Evolutionary conservation across 148 eudicot genomes (phyloP).

Genomic region (Drosera capensis): DNA sequence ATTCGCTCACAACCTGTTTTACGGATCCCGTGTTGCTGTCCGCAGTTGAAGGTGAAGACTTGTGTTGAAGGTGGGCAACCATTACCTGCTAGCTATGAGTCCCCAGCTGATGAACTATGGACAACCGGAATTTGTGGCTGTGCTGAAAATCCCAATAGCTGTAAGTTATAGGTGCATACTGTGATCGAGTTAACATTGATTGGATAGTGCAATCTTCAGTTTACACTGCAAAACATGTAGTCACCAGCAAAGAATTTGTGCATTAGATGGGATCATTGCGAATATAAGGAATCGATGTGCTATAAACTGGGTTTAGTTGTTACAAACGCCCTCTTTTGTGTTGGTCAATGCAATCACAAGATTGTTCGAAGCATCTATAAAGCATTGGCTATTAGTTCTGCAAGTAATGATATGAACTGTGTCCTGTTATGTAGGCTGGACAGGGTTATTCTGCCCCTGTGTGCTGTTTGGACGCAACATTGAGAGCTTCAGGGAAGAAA

Average conservation of each 20-base stretch:
- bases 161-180: slow-evolving; percentile 8
- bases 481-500: slow-evolving; percentile 34
- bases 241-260: no score
- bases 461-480: slow-evolving; percentile 64
- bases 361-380: no score
- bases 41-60: slow-evolving; percentile 18
- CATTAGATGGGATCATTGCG: no score
- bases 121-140: slow-evolving; percentile 28
- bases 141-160: slow-evolving; percentile 21
- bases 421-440: slow-evolving; percentile 46
- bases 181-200: neutral
- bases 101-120: slow-evolving; percentile 34
- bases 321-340: no score
- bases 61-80: slow-evolving; percentile 30
- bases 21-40: neutral
- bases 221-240: no score
- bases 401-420: no score
- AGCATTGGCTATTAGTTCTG: no score
- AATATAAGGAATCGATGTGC: no score
- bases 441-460: slow-evolving; percentile 72
- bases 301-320: no score
- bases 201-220: no score
- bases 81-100: slow-evolving; percentile 24
- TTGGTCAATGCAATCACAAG: no score
- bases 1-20: neutral